Evolutionary conservation across 2,329 filamentous ascomycete genomes (phyloP).

Genomic region (Leptographium lundbergii): DNA sequence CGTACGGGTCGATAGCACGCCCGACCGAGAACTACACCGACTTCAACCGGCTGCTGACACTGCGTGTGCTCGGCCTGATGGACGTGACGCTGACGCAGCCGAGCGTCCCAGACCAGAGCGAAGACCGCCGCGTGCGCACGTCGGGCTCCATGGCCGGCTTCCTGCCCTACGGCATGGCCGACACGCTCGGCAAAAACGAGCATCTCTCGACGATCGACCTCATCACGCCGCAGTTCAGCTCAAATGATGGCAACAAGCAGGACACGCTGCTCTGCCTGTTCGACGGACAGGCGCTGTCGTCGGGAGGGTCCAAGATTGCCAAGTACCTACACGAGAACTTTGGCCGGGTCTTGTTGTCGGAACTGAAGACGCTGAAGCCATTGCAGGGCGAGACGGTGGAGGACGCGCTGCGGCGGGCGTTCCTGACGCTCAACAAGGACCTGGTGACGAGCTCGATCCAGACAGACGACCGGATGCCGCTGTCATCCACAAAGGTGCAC

Average conservation of each 20-base stretch:
- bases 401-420: slow-evolving; percentile 77
- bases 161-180: slow-evolving; percentile 93
- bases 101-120: slow-evolving; percentile 86
- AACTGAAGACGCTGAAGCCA: slow-evolving; percentile 61
- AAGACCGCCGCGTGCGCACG: slow-evolving; percentile 91
- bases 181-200: slow-evolving; percentile 84
- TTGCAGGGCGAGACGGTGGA: slow-evolving; percentile 58
- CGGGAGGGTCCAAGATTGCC: slow-evolving; percentile 85
- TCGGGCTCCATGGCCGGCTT: slow-evolving; percentile 87
- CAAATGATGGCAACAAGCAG: slow-evolving; percentile 47
- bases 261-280: slow-evolving; percentile 92
- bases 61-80: slow-evolving; percentile 88
- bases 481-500: slow-evolving; percentile 35
- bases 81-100: slow-evolving; percentile 92
- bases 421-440: slow-evolving; percentile 86
- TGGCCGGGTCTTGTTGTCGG: slow-evolving; percentile 67
- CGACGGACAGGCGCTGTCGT: slow-evolving; percentile 81
- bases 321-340: slow-evolving; percentile 97
- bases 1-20: slow-evolving; percentile 35
- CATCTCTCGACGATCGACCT: slow-evolving; percentile 93
- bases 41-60: slow-evolving; percentile 71
- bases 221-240: slow-evolving; percentile 83
- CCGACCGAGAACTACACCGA: slow-evolving; percentile 59
- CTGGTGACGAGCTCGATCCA: slow-evolving; percentile 75
- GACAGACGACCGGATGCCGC: slow-evolving; percentile 32